A percentile compares a stretch with the other conserved stretches of the same genome.
These are phyloP conservation scores for Debaryomyces udenii DNA, from an alignment of 1,139 yeast species.

Conservation along the genomic window DNA sequence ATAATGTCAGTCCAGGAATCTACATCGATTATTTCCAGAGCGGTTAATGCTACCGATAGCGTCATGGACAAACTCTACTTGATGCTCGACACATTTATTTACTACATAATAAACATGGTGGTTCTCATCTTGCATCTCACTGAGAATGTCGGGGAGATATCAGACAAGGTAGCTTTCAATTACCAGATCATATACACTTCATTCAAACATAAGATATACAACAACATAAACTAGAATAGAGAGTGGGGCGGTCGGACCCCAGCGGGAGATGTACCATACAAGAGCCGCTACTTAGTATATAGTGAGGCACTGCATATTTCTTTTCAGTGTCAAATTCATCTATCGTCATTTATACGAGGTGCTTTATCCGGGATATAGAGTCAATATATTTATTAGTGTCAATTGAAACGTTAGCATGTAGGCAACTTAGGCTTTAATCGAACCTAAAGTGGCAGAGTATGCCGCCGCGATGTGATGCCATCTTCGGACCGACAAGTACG, in stretches of 20 bases:
- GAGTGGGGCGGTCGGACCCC: background rate
- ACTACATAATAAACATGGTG: constrained; percentile 31
- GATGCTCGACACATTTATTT: constrained; percentile 30
- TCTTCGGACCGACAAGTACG: too few species aligned
- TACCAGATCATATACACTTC: constrained; percentile 28
- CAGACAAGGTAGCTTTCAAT: constrained; percentile 25
- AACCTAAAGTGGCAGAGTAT: too few species aligned
- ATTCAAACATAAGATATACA: constrained; percentile 33
- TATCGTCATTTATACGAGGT: too few species aligned
- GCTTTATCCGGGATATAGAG: too few species aligned
- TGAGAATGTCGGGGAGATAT: constrained; percentile 26
- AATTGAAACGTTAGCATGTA: too few species aligned
- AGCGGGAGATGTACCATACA: too few species aligned
- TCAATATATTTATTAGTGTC: too few species aligned
- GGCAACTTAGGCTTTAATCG: too few species aligned
- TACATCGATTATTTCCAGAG: constrained; percentile 1
- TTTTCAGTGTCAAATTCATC: too few species aligned
- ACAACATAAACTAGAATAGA: constrained; percentile 28
- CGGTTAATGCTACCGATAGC: background rate
- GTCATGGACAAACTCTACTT: constrained; percentile 18
- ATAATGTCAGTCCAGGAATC: background rate
- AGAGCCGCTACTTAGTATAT: too few species aligned
- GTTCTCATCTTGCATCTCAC: constrained; percentile 29
- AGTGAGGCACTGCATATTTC: too few species aligned
- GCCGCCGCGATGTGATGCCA: too few species aligned